Evolutionary conservation across 371 early-diverging fungal genomes (phyloP).

Genomic region (Phascolomyces articulosus): DNA sequence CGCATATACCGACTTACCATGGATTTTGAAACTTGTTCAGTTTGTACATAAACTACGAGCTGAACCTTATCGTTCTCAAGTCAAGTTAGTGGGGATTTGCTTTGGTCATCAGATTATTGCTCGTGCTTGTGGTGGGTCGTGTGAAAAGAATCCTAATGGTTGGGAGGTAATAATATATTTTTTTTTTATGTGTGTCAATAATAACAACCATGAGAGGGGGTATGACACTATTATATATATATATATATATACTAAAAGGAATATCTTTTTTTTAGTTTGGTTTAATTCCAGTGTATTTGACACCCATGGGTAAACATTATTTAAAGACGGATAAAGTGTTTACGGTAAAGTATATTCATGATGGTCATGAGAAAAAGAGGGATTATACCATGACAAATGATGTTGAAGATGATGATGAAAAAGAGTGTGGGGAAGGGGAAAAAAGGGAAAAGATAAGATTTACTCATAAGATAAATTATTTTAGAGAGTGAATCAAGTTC

Average conservation of each 20-base stretch:
- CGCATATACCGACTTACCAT: conserved; percentile 55
- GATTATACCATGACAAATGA: no score
- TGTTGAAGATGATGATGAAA: no score
- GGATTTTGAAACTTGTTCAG: conserved; percentile 62
- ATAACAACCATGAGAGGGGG: no score
- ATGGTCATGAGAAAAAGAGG: no score
- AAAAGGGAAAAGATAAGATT: no score
- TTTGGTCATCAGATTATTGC: conserved; percentile 83
- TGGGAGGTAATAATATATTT: conserved; percentile 62
- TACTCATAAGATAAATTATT: no score
- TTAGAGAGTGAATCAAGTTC: conserved; percentile 66
- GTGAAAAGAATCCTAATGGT: conserved; percentile 59
- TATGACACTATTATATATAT: not conserved
- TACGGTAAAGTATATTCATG: conserved; percentile 18
- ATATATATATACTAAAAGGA: not conserved
- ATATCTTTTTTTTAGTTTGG: conserved; percentile 39
- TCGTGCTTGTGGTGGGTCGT: conserved; percentile 62
- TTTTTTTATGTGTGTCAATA: not conserved
- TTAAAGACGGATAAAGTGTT: conserved; percentile 28
- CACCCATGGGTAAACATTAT: conserved; percentile 40
- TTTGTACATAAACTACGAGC: conserved; percentile 41
- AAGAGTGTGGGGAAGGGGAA: no score
- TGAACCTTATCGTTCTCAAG: conserved; percentile 12
- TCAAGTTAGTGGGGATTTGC: conserved; percentile 64
- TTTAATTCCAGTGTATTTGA: conserved; percentile 37